phyloP scores from a whole-genome alignment of 2,329 filamentous ascomycete species.

The Aulographum hederae region DNA sequence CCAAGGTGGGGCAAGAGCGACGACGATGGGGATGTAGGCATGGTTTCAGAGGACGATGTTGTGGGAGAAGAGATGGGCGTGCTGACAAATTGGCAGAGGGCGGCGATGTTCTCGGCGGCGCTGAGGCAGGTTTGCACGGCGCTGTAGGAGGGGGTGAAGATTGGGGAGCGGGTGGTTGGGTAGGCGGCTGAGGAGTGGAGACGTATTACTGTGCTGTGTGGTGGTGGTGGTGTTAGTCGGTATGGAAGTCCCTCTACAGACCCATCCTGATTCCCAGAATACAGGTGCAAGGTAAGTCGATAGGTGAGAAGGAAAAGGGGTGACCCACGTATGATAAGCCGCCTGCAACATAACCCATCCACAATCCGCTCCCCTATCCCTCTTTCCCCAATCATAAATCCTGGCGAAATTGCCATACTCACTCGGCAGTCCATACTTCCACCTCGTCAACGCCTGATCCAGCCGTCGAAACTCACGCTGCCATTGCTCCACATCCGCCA shows the following conservation, averaged over 20 bases:
- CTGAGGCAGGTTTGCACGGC: slow-evolving; percentile 68
- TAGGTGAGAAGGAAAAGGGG: neutral
- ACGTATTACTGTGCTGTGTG: slow-evolving; percentile 53
- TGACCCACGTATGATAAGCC: slow-evolving; percentile 60
- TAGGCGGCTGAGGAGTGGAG: slow-evolving; percentile 87
- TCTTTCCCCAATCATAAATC: slow-evolving; percentile 24
- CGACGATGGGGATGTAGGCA: slow-evolving; percentile 25
- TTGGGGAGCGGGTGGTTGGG: slow-evolving; percentile 70
- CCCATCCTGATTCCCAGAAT: too few relatives aligned
- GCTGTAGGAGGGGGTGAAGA: slow-evolving; percentile 77
- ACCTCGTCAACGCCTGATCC: slow-evolving; percentile 59
- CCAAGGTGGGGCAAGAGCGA: slow-evolving; percentile 63
- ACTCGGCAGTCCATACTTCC: slow-evolving; percentile 67
- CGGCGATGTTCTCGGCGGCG: slow-evolving; percentile 49
- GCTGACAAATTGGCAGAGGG: neutral
- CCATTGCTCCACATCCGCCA: slow-evolving; percentile 78
- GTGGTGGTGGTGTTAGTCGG: slow-evolving; percentile 6
- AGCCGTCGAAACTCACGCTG: slow-evolving; percentile 73
- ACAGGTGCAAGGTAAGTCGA: too few relatives aligned
- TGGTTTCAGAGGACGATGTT: neutral
- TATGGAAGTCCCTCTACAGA: too few relatives aligned
- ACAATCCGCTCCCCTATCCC: slow-evolving; percentile 52
- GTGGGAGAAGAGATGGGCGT: slow-evolving; percentile 3
- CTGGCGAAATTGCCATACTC: slow-evolving; percentile 76
- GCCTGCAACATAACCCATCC: slow-evolving; percentile 85